These are phyloP conservation scores for Datura wrightii DNA, from an alignment of 257 asterid genomes.

Conservation along the genomic window DNA sequence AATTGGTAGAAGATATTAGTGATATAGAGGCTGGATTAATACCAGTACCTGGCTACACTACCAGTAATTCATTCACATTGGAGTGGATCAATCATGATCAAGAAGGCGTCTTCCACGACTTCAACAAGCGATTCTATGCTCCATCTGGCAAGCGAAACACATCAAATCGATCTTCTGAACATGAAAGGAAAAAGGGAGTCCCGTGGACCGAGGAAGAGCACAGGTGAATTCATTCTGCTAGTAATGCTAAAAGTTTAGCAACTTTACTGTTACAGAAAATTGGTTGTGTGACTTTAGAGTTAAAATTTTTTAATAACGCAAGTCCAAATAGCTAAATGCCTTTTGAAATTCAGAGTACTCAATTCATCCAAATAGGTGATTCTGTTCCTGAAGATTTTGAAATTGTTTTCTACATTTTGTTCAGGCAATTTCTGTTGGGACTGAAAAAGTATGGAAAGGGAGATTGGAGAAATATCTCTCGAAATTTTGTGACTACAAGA, in stretches of 20 bases:
- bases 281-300: neutral
- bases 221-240: constrained; percentile 47
- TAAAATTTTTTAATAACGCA: too few relatives aligned
- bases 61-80: constrained; percentile 50
- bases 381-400: neutral
- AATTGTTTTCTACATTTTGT: constrained; percentile 29
- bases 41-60: constrained; percentile 64
- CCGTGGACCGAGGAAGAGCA: constrained; percentile 99
- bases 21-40: constrained; percentile 81
- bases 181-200: constrained; percentile 86
- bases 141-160: constrained; percentile 54
- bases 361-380: neutral
- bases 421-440: constrained; percentile 86
- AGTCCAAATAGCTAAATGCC: neutral
- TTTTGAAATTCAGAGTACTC: neutral
- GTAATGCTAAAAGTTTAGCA: neutral
- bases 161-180: constrained; percentile 54
- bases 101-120: constrained; percentile 36
- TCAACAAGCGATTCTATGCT: constrained; percentile 44
- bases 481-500: constrained; percentile 79
- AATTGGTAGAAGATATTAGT: constrained; percentile 68
- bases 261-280: neutral
- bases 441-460: constrained; percentile 92
- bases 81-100: constrained; percentile 58
- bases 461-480: constrained; percentile 92